Percentiles rank a stretch among this genome's conserved stretches.
phyloP scores from a whole-genome alignment of 2,329 filamentous ascomycete genomes.

The Curvularia hawaiiensis region DNA sequence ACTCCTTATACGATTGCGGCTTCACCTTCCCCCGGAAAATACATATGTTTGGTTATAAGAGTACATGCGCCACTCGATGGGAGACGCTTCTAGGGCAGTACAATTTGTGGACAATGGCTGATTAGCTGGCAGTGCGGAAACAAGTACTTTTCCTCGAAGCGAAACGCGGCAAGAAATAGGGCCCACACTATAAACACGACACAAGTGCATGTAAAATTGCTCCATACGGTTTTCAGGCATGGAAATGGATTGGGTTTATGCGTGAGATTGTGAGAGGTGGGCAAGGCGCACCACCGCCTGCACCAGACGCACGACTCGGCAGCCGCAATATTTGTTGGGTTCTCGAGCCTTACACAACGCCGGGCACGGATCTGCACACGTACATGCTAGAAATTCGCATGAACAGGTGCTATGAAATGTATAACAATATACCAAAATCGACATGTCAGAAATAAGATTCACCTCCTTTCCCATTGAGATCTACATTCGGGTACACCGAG shows the following conservation, averaged over 20 bases:
- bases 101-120: slow-evolving; percentile 14
- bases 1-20: not conserved
- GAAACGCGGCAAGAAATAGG: slow-evolving; percentile 71
- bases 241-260: not conserved
- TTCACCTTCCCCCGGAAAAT: not conserved
- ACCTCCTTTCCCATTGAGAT: not conserved
- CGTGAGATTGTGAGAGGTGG: not conserved
- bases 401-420: slow-evolving; percentile 31
- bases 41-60: too few relatives aligned
- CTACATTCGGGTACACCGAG: not conserved
- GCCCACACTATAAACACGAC: not conserved
- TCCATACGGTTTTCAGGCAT: not conserved
- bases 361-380: slow-evolving; percentile 19
- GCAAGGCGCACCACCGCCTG: not conserved
- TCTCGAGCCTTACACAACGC: not conserved
- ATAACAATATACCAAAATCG: not conserved
- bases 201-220: not conserved
- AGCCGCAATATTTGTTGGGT: not conserved
- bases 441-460: slow-evolving; percentile 2
- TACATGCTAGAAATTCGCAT: slow-evolving; percentile 39
- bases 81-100: not conserved
- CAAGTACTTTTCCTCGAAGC: slow-evolving; percentile 95
- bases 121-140: slow-evolving; percentile 72
- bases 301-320: not conserved
- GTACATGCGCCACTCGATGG: not conserved